Base-by-base conservation (phyloP, 176 grass and related monocot species). In the Phoenix roebelenii region DNA sequence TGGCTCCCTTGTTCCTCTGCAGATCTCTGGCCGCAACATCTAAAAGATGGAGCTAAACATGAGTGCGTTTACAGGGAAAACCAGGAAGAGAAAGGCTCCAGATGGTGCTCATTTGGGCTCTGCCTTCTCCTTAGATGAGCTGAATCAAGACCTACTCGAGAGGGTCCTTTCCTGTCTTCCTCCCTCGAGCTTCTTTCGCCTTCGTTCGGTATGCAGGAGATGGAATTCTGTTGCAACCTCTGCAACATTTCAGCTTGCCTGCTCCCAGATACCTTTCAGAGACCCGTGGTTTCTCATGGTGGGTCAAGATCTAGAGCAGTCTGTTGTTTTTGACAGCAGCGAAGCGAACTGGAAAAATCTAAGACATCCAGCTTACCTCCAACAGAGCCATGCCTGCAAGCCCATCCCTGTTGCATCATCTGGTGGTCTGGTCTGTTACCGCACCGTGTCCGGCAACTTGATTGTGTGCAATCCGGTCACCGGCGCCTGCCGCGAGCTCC, bases 201-300 rank as follows among this genome's bases (percentile, higher is more conserved):
- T 92, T 19, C 76, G 84, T 1, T 78, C 67, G 14, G 81, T 98
- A 3, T 98, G 81, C 66, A 69, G 73, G 5, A 77, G 72, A 4
- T 98, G 88, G 79, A 65, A 63, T 61, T 32, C 79, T 0, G 80
- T 83, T 12, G 76, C 82, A 6, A 56, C 23, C 6, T 89, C 88
- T 22, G 56, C 54, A 14, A 77, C 85, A 1, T 98, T 98, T 76
- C 74, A 76, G 49, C 49, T 76, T 23, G 79, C 88, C 35, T 98
- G 94, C 79, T 71, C 82, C 5, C 59, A 76, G 22, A 73, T 83
- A 28, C 30, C 56, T 4, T 20, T 19, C 0, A 66, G 88, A 2
- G 85, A 92, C 54, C 94, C 84, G 0, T 98, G 84, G 87, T 92
- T 98, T 57, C 87, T 98, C 70, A 85, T 98, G 84, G 78, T 92